Percentiles rank a stretch among this genome's conserved stretches.
These are phyloP conservation scores for Nakazawaea holstii DNA, from an alignment of 805 yeast species.

Conservation along the genomic window DNA sequence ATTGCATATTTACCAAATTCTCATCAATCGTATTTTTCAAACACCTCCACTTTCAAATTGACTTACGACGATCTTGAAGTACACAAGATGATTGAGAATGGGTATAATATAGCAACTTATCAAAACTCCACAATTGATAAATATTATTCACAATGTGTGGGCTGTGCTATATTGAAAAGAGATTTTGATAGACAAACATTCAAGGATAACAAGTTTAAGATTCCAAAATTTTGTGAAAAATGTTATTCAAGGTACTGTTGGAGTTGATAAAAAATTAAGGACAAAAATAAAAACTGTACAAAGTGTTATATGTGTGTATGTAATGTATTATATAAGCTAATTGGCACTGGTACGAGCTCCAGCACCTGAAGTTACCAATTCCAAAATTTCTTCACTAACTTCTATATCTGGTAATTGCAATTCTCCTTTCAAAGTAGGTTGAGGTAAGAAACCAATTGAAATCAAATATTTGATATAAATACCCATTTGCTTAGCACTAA, in stretches of 20 bases:
- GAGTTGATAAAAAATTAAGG: neutral
- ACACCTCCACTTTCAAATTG: conserved; percentile 55
- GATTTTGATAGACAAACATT: conserved; percentile 34
- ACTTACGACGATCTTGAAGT: conserved; percentile 41
- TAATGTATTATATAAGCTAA: conserved; percentile 2
- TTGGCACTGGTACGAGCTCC: conserved; percentile 74
- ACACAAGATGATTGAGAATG: conserved; percentile 41
- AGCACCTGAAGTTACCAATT: conserved; percentile 57
- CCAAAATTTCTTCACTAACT: conserved; percentile 52
- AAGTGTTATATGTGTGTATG: no score
- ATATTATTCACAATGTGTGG: conserved; percentile 42
- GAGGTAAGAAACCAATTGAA: conserved; percentile 73
- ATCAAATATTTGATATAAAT: conserved; percentile 75
- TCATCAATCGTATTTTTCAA: conserved; percentile 36
- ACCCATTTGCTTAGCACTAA: conserved; percentile 61
- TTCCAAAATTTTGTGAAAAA: conserved; percentile 28
- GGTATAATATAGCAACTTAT: conserved; percentile 44
- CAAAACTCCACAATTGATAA: conserved; percentile 31
- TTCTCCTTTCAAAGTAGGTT: conserved; percentile 43
- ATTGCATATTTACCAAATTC: conserved; percentile 47
- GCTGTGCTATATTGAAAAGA: conserved; percentile 53
- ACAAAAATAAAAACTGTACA: no score
- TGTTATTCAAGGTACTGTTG: conserved; percentile 36
- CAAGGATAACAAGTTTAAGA: conserved; percentile 11
- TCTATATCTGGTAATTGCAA: conserved; percentile 49